Evolutionary conservation across 2,329 filamentous ascomycete species (phyloP).

Genomic region (Neurospora crassa): DNA sequence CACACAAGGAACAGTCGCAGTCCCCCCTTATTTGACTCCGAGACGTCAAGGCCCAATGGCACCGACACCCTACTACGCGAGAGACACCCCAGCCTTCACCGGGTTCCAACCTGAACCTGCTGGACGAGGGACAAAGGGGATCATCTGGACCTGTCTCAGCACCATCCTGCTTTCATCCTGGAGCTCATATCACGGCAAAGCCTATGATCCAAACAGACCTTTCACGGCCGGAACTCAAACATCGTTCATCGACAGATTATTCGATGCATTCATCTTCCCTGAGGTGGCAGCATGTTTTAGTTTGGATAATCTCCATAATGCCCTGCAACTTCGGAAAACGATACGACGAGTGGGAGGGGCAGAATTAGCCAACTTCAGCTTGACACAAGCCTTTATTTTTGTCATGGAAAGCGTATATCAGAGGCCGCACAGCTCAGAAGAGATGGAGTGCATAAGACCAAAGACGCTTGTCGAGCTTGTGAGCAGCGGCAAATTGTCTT

Average conservation of each 20-base stretch:
- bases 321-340: background rate
- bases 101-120: background rate
- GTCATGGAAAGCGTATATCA: background rate
- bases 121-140: background rate
- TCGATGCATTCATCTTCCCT: background rate
- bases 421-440: background rate
- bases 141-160: background rate
- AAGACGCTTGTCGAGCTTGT: background rate
- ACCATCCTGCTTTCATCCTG: background rate
- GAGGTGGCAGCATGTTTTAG: background rate
- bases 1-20: background rate
- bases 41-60: background rate
- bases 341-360: background rate
- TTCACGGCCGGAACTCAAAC: no score
- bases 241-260: no score
- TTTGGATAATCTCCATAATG: rapidly evolving
- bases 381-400: background rate
- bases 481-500: background rate
- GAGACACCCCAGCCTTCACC: background rate
- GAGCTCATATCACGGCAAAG: background rate
- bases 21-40: background rate
- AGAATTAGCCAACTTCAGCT: background rate
- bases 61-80: background rate
- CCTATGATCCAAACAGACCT: background rate
- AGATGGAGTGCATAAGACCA: rapidly evolving